These are phyloP conservation scores for Fusarium annulatum DNA, from an alignment of 2,329 filamentous ascomycete genomes.

Conservation along the genomic window DNA sequence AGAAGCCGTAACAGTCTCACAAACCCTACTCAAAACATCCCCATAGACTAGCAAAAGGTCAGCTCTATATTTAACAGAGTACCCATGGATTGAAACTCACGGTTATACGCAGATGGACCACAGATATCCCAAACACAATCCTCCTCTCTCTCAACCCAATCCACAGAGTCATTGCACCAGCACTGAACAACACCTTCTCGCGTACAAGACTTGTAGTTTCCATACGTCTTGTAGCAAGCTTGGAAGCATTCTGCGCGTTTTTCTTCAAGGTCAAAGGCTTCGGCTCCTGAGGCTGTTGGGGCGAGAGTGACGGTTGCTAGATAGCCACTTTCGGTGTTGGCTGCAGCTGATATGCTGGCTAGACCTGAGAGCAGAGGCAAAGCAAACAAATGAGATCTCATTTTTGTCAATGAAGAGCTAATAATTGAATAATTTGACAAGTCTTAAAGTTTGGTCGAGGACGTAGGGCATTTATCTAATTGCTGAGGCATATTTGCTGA, in stretches of 20 bases:
- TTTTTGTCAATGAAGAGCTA: accelerated
- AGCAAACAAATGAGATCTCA: neutral
- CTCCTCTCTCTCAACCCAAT: conserved; percentile 19
- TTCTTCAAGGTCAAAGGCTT: neutral
- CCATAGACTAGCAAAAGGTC: neutral
- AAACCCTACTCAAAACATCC: neutral
- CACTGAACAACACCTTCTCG: neutral
- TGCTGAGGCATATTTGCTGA: neutral
- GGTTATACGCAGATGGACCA: conserved; percentile 18
- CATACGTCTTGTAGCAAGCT: conserved; percentile 10
- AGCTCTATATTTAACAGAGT: accelerated
- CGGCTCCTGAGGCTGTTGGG: neutral
- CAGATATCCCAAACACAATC: conserved; percentile 13
- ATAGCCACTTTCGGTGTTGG: neutral
- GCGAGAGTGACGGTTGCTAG: neutral
- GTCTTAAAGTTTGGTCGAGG: accelerated
- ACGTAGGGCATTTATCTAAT: neutral
- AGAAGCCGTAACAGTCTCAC: neutral
- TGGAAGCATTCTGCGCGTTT: conserved; percentile 6
- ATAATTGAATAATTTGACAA: accelerated
- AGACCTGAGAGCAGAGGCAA: accelerated
- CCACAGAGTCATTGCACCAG: conserved; percentile 11
- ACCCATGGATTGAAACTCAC: neutral
- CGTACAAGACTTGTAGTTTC: neutral
- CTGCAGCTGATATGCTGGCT: neutral